Conservation (phyloP, 257 asterid species). For the Solanum megistacrolobum region DNA sequence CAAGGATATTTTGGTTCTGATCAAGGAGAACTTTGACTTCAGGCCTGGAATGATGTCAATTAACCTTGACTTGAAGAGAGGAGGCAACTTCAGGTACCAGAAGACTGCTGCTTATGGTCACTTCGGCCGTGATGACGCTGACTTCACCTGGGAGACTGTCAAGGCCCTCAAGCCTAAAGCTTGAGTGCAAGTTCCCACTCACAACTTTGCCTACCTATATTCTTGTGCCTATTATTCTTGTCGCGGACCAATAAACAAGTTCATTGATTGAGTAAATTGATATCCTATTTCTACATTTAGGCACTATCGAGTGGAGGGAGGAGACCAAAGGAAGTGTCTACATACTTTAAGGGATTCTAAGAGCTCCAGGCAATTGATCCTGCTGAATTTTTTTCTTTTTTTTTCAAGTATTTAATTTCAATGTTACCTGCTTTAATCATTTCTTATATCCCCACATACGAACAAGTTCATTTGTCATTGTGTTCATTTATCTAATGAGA, state of each 20-base stretch:
- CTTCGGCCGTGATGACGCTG: constrained; percentile 60
- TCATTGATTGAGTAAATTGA: constrained; percentile 9
- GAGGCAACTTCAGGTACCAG: constrained; percentile 64
- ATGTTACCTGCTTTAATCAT: background rate
- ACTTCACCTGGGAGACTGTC: constrained; percentile 69
- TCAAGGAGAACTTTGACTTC: constrained; percentile 58
- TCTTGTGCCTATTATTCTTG: background rate
- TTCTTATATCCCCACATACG: background rate
- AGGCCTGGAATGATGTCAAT: constrained; percentile 78
- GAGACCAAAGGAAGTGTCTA: background rate
- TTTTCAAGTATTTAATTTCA: background rate
- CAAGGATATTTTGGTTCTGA: constrained; percentile 45
- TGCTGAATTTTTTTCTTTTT: background rate
- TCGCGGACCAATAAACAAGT: constrained; percentile 18
- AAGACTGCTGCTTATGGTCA: constrained; percentile 74
- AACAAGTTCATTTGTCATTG: background rate
- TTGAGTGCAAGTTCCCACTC: constrained; percentile 8
- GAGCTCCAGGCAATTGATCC: background rate
- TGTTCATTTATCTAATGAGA: background rate
- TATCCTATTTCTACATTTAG: background rate
- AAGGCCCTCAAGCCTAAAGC: constrained; percentile 35
- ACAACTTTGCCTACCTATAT: background rate
- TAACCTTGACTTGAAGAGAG: constrained; percentile 57
- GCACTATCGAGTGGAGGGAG: background rate
- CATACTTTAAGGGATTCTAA: background rate